Percentiles rank a stretch among this genome's conserved stretches.
Evolutionary conservation across 495 filamentous ascomycete species (phyloP).

Genomic region (Talaromyces stipitatus): DNA sequence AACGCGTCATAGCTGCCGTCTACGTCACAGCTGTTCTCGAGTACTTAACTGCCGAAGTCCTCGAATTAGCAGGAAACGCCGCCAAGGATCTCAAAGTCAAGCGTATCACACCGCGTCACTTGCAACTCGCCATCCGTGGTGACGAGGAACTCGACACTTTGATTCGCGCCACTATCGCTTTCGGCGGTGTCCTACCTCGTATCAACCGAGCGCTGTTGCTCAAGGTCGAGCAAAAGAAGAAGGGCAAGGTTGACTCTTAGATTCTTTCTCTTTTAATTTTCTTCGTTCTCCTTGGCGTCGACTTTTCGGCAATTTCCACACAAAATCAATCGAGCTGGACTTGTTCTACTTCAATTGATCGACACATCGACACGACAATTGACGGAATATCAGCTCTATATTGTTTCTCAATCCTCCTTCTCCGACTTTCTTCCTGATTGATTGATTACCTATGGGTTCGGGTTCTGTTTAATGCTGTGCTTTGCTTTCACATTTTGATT

Average conservation of each 20-base stretch:
- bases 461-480: background rate
- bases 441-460: background rate
- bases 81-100: constrained; percentile 99
- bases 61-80: constrained; percentile 95
- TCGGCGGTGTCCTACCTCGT: constrained; percentile 94
- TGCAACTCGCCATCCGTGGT: constrained; percentile 96
- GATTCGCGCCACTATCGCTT: constrained; percentile 96
- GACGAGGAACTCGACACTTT: constrained; percentile 97
- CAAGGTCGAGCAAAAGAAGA: constrained; percentile 99
- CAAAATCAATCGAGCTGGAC: background rate
- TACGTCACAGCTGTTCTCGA: constrained; percentile 98
- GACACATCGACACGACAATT: background rate
- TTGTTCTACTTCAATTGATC: background rate
- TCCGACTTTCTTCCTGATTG: background rate
- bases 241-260: constrained; percentile 57
- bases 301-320: background rate
- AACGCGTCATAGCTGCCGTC: constrained; percentile 59
- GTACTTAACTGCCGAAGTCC: constrained; percentile 96
- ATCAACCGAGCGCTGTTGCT: constrained; percentile 96
- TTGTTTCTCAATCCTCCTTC: background rate
- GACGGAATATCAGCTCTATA: background rate
- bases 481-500: background rate
- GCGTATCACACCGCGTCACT: constrained; percentile 96
- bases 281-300: background rate
- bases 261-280: constrained; percentile 2